Evolutionary conservation across 108 stramenopile species (phyloP).

Genomic region (Chaetoceros muelleri): DNA sequence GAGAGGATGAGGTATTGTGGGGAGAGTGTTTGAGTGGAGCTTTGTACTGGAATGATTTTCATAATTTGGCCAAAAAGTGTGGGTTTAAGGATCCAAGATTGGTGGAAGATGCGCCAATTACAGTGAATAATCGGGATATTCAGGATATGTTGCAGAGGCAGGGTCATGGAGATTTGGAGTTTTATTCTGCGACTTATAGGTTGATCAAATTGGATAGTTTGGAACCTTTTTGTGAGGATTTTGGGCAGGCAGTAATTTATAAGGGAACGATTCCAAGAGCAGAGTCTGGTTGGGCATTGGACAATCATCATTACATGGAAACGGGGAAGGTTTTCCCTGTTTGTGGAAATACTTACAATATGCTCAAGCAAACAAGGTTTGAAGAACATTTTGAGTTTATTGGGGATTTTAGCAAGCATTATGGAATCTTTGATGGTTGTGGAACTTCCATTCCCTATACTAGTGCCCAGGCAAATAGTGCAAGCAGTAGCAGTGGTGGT

Average conservation of each 20-base stretch:
- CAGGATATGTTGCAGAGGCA: conserved; percentile 50
- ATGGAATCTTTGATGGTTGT: conserved; percentile 87
- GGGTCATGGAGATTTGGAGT: conserved; percentile 73
- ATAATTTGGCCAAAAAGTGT: conserved; percentile 65
- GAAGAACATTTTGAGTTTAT: conserved; percentile 80
- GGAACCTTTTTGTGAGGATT: conserved; percentile 94
- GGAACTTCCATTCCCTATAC: conserved; percentile 44
- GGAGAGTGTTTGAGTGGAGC: conserved; percentile 94
- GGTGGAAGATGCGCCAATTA: conserved; percentile 86
- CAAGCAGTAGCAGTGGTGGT: conserved; percentile 5
- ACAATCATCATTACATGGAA: conserved; percentile 89
- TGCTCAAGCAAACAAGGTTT: conserved; percentile 78
- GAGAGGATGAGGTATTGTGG: conserved; percentile 78
- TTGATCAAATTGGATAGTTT: conserved; percentile 77
- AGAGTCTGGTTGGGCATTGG: conserved; percentile 76
- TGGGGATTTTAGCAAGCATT: conserved; percentile 78
- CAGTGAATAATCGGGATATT: conserved; percentile 67
- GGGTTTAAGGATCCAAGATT: conserved; percentile 89
- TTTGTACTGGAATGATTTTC: conserved; percentile 95
- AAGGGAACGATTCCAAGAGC: conserved; percentile 86
- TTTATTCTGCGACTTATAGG: conserved; percentile 91
- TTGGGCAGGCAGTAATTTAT: conserved; percentile 94
- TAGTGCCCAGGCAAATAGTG: conserved; percentile 1
- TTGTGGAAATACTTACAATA: conserved; percentile 93
- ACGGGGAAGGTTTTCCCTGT: conserved; percentile 84